Evolutionary conservation across 2,329 filamentous ascomycete species (phyloP), one percentile per base, ranked within the genome.

Genomic region (Phaeosphaeriaceae sp.): DNA sequence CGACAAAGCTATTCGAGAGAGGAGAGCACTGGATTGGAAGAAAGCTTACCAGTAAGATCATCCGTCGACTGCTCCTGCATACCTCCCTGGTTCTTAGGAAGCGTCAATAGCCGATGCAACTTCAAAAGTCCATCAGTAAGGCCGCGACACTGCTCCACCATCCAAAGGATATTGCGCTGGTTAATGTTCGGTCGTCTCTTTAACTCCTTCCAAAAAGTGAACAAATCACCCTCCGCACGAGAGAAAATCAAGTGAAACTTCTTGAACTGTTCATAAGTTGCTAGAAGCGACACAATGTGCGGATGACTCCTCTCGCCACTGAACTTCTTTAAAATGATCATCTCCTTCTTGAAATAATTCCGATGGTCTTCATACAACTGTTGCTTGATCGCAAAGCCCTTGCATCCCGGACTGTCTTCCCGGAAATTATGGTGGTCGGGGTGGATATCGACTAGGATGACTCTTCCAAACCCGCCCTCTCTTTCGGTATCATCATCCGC

Each of bases 211-310:
- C 63, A 68, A 22, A 54, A 66, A 2, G 49, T 33, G 11, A 61
- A 56, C 2, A 69, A 22, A 24, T 69, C 61, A 0, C 65, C 61
- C 20, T 66, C 51, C 0, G 66, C 66, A 2, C 63, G 58, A 19
- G 66, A 51, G 33, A 69, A 67, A 2, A 69, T 55, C 6, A 69
- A 19, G 42, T 69, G 54, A 4, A 58, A 59, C 19, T 61, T 63
- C 11, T 57, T 49, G 19, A 41, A 53, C 22, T 69, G 66, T n/a
- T 64, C 60, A 24, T 61, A 69, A 0, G 62, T 67, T 7, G 63
- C 66, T 1, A 69, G 45, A 2, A 69, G 51, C 2, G 59, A 61
- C 0, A 69, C 56, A 1, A 67, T 54, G 21, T 69, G 63, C 1
- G 31, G 17, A 31, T 69, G 65, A 9, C 52, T 48, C 10, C 46